Base-by-base conservation (phyloP, 1,284 basidiomycete species). In the Puccinia polysora region DNA sequence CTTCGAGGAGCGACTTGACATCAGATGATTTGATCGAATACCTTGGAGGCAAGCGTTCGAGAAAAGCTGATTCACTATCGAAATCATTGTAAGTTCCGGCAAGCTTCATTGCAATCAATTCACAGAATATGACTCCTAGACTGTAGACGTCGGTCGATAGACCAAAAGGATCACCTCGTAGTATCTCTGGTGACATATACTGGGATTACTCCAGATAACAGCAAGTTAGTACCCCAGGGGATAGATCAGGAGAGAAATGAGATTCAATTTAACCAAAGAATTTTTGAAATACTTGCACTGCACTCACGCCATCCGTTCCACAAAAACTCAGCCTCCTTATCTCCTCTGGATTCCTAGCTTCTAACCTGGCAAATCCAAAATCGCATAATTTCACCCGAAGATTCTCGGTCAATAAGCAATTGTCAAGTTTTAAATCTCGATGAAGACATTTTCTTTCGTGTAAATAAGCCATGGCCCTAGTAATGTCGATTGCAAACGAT, bases 301-400 rank as follows among this genome's bases (percentile, higher is more conserved):
- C 49, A 90, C 89, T 90, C 81, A 91, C 91, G 2, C 89, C 89
- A 78, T 97, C 94, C 0, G 94, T 97, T 18, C 94, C 94, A 77
- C 95, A 97, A 81, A 95, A 97, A 0, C 91, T 96, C 77, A 97
- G 87, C 23, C 92, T 85, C 77, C 89, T 89, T 80, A 86, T 87
- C 80, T 98, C 94, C 73, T 94, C 91, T 67, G 87, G 89, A 77
- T 90, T 94, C 36, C 91, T 85, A 0, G 91, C 91, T 0, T 91
- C 91, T 77, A 97, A 96, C 47, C 92, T 85, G 1, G 92, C 91
- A 77, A 93, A 95, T 7, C 93, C 93, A 81, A 97, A 97, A 79
- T 97, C 95, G 43, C 92, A 95, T 76, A 97, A 88, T 82, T 97
- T 98, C 79, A 97, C 84, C 56, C 95, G 86, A 32, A 92, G 89